Evolutionary conservation across 495 filamentous ascomycete species (phyloP), one percentile per base, ranked within the genome.

Genomic region (Thermothielavioides terrestris): DNA sequence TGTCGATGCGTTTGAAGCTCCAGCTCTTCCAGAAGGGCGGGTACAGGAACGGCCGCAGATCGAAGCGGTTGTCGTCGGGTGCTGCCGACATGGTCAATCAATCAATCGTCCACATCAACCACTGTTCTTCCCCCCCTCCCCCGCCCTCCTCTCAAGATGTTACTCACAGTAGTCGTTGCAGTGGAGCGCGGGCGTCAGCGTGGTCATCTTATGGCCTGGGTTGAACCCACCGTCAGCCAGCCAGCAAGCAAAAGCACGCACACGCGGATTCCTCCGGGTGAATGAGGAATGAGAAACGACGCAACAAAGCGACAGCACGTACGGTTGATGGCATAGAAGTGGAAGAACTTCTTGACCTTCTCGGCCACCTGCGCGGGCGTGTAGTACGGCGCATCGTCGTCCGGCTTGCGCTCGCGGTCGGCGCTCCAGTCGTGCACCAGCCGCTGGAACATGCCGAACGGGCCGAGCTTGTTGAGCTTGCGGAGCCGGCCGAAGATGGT

Each of bases 391-490:
- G 58, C 58, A 14, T 66, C 49, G 37, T 72, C 68, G 6, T 57
- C 60, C 1, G 59, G 49, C 1, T 32, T 50, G 11, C 50, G 51
- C 28, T 50, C 55, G 3, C 65, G 61, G 42, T 75, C 70, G 27
- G 75, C 74, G 34, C 76, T 72, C 88, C 88, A 91, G 20, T 78
- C 68, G 53, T 86, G 79, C 6, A 88, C 69, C 1, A 94, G 74
- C 22, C 76, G 77, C 53, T 80, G 74, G 55, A 80, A 91, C 76
- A 83, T 82, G 27, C 72, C 76, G 57, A 74, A 91, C 0, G 86
- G 84, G 2, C 89, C 85, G 1, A 90, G 67, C 57, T 89, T 86
- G 46, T 78, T 59, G 23, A 77, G 75, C 60, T 94, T 90, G 12
- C 88, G 75, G 14, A 94, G 68, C 4, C 54, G 59, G 1, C 63